Percentiles rank a stretch among this genome's conserved stretches.
These are phyloP conservation scores for Candida sp. DNA, from an alignment of 1,139 yeast species.

Conservation along the genomic window DNA sequence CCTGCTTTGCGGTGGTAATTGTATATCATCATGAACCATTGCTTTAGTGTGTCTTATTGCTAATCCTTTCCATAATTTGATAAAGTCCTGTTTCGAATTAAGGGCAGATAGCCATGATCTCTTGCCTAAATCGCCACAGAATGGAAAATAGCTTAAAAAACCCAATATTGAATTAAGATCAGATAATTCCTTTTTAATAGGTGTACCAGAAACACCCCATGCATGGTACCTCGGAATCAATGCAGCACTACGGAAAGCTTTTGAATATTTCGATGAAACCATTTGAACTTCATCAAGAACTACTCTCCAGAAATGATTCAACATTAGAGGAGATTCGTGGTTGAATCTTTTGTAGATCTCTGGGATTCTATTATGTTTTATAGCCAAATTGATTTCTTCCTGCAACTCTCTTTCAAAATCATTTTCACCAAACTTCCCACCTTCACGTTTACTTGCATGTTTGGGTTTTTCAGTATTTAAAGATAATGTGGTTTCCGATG, in stretches of 20 bases:
- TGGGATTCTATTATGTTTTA: conserved; percentile 26
- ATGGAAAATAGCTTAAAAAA: conserved; percentile 68
- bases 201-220: conserved; percentile 98
- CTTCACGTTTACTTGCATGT: conserved; percentile 22
- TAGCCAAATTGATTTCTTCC: conserved; percentile 32
- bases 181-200: conserved; percentile 61
- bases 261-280: conserved; percentile 71
- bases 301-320: conserved; percentile 87
- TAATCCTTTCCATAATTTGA: conserved; percentile 41
- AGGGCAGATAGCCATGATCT: conserved; percentile 31
- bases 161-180: conserved; percentile 71
- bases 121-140: conserved; percentile 39
- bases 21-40: conserved; percentile 74
- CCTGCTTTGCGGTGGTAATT: conserved; percentile 74
- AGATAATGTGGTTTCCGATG: conserved; percentile 27
- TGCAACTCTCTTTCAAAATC: conserved; percentile 36
- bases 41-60: conserved; percentile 81
- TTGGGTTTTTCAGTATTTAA: conserved; percentile 23
- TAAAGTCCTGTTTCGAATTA: conserved; percentile 36
- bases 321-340: conserved; percentile 78
- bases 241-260: conserved; percentile 78
- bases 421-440: conserved; percentile 21
- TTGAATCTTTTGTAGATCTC: conserved; percentile 31
- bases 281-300: conserved; percentile 93
- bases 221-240: conserved; percentile 82